Base-by-base conservation (phyloP, 1,139 yeast genomes). In the Yamadazyma dendronema region DNA sequence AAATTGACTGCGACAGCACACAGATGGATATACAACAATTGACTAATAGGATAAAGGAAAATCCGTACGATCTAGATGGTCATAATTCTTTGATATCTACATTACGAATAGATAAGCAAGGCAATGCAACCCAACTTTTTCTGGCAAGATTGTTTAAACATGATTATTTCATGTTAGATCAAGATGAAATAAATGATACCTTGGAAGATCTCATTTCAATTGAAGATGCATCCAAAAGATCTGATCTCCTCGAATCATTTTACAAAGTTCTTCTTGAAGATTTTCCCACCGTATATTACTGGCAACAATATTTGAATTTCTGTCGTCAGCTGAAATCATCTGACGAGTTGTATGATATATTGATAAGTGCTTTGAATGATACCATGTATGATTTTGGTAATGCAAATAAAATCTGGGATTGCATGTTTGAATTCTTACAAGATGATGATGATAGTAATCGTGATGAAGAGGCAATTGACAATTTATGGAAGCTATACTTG, bases 391-490 rank as follows among this genome's bases (percentile, higher is more conserved):
- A 72, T 38, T 67, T 59, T 34, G 52, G 50, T n/a, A 50, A 59
- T 15, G 59, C 73, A 33, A 52, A 61, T 29, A 34, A 39, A 14
- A 49, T 74, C 2, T 75, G 79, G 75, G 44, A 54, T 11, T 42
- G 51, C 6, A 45, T 58, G 4, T 31, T 64, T 4, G 38, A 42
- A 4, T 48, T 40, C 34, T 51, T 47, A 21, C 30, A 38, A 4
- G 32, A 47, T 0, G 27, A 32, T 1, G 47, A 41, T 32, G 40
- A 38, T 6, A 32, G 46, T 10, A 32, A 48, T 7, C 38, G 37
- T 26, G 43, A 38, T 11, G 43, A 43, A 14, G 48, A 42, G 2
- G 50, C 49, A 19, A 45, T 61, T 28, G 53, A 56, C 12, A 40
- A 40, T 17, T 40, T 58, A 14, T 46, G 53, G 33, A 51, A 52